Percentiles rank a stretch among this genome's conserved stretches.
Conservation (phyloP, 2,329 filamentous ascomycete genomes). For the Alternaria ethzedia region DNA sequence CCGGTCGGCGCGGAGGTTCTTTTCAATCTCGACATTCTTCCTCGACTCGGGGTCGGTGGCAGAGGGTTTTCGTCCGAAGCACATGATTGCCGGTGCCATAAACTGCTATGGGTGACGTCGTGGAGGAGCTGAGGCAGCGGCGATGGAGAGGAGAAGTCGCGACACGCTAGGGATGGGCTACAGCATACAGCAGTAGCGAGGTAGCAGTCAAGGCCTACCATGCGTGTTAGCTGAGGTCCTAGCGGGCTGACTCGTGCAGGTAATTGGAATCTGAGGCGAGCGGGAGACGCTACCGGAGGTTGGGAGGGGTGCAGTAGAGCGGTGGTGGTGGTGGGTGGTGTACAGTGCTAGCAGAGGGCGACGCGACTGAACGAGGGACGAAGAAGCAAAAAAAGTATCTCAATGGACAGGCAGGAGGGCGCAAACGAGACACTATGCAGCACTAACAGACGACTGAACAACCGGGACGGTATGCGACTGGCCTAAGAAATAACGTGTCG, state of each 20-base stretch:
- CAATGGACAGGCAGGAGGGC: neutral
- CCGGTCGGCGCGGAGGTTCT: conserved; percentile 82
- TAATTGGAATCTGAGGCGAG: neutral
- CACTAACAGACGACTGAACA: neutral
- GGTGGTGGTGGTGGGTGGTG: neutral
- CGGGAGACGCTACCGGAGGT: conserved; percentile 15
- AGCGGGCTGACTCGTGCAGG: conserved; percentile 2
- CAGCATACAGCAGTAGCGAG: conserved; percentile 7
- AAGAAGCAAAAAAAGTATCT: conserved; percentile 7
- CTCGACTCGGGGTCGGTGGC: conserved; percentile 55
- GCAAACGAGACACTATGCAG: conserved; percentile 1
- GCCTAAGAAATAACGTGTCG: conserved; percentile 15
- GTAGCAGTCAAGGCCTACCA: conserved; percentile 1
- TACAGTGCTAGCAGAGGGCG: neutral
- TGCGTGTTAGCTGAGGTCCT: neutral
- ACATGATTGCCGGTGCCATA: conserved; percentile 56
- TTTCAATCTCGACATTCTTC: conserved; percentile 78
- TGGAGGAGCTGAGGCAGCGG: conserved; percentile 6
- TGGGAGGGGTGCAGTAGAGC: conserved; percentile 11
- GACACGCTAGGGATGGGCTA: conserved; percentile 5
- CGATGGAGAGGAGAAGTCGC: conserved; percentile 5
- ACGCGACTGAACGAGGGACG: conserved; percentile 5
- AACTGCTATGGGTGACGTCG: conserved; percentile 6
- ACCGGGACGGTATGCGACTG: conserved; percentile 6
- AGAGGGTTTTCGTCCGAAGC: conserved; percentile 58